Percentiles rank a stretch among this genome's conserved stretches.
Evolutionary conservation across 345 rosid genomes (phyloP).

Genomic region (Streptanthus diversifolius): DNA sequence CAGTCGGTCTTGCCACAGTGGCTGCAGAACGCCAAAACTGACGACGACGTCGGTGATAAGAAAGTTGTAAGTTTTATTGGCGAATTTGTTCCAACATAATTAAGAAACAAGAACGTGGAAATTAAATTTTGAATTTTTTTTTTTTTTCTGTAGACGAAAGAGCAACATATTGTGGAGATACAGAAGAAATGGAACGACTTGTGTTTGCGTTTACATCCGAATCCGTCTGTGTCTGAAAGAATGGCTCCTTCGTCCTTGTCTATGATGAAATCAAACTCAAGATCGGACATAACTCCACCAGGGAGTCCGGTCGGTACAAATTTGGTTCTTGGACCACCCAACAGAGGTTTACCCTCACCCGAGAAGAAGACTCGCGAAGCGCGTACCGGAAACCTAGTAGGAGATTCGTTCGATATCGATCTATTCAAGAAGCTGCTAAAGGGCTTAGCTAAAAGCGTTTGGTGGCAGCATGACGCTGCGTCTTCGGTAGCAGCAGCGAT

Average conservation of each 20-base stretch:
- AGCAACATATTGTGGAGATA: slow-evolving; percentile 58
- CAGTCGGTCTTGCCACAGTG: slow-evolving; percentile 66
- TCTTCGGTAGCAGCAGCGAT: slow-evolving; percentile 74
- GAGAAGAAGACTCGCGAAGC: slow-evolving; percentile 44
- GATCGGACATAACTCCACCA: slow-evolving; percentile 46
- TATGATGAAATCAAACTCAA: slow-evolving; percentile 31
- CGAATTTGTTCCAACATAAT: background rate
- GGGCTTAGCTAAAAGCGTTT: slow-evolving; percentile 64
- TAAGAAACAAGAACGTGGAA: background rate
- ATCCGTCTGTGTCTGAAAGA: slow-evolving; percentile 45
- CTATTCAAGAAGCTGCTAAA: slow-evolving; percentile 75
- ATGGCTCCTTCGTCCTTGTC: slow-evolving; percentile 42
- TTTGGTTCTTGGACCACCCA: slow-evolving; percentile 66
- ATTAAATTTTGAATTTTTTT: background rate
- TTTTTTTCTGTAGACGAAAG: slow-evolving; percentile 46
- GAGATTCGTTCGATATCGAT: slow-evolving; percentile 51
- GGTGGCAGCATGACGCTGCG: slow-evolving; percentile 98
- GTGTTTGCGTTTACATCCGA: slow-evolving; percentile 64
- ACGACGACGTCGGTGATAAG: slow-evolving; percentile 43
- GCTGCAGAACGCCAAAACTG: slow-evolving; percentile 66
- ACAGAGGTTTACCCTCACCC: slow-evolving; percentile 37
- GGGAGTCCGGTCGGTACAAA: slow-evolving; percentile 87
- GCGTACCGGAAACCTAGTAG: slow-evolving; percentile 39
- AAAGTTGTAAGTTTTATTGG: slow-evolving; percentile 32
- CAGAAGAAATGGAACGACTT: slow-evolving; percentile 80